Conservation (phyloP, 108 stramenopile genomes). For the Cyclostephanos tholiformis region DNA sequence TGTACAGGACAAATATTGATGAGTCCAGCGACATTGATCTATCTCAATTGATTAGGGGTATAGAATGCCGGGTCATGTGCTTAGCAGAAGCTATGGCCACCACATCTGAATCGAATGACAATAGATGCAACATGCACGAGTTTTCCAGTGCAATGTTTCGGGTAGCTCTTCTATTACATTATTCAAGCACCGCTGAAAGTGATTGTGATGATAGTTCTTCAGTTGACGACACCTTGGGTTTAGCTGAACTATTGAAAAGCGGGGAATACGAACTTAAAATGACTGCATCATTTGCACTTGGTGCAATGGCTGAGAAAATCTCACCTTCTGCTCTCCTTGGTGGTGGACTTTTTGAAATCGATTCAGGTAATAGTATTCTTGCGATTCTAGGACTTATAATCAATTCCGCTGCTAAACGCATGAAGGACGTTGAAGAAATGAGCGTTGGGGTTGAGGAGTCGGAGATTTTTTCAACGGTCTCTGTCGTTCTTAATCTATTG, state of each 20-base stretch:
- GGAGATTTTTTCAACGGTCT: conserved; percentile 62
- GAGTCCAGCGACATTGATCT: neutral
- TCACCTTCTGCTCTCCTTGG: conserved; percentile 57
- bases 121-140: neutral
- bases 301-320: conserved; percentile 62
- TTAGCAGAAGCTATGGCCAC: conserved; percentile 16
- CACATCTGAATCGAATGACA: conserved; percentile 11
- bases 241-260: neutral
- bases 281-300: conserved; percentile 60
- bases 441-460: conserved; percentile 14
- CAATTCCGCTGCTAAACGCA: conserved; percentile 33
- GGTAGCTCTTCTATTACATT: conserved; percentile 37
- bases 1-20: neutral
- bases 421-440: neutral
- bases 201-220: neutral
- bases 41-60: conserved; percentile 5
- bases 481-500: conserved; percentile 71
- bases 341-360: conserved; percentile 26
- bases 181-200: conserved; percentile 2
- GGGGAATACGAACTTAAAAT: conserved; percentile 21
- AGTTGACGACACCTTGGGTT: conserved; percentile 12
- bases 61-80: conserved; percentile 23
- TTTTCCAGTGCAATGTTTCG: conserved; percentile 39
- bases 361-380: conserved; percentile 42
- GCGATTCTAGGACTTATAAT: conserved; percentile 33